Evolutionary conservation across 2,329 filamentous ascomycete genomes (phyloP), one percentile per base, ranked within the genome.

Genomic region (Ophiobolus disseminans): DNA sequence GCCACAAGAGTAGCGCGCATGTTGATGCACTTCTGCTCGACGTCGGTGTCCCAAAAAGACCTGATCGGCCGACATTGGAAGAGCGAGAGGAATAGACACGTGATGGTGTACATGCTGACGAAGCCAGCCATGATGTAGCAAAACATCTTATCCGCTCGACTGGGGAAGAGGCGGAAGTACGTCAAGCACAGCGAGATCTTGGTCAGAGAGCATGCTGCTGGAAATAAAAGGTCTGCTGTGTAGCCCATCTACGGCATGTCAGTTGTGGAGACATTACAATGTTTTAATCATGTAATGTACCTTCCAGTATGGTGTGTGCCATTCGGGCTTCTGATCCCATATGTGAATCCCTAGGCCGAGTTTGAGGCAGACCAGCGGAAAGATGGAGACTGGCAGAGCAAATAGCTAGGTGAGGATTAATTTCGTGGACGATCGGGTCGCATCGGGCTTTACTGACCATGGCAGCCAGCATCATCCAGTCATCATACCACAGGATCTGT

Each of bases 181-280:
- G 65, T 69, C 7, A 69, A 22, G 38, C 60, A 66, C 25, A 69
- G 37, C 4, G 64, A 68, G 5, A 65, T 55, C 34, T 70, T 70
- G n/a, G 63, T 66, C 4, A 66, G 22, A 2, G 55, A 55, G 23
- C 58, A 62, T 9, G 59, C 52, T 8, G 58, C 35, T 20, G 61
- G 62, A 19, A 68, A 66, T 2, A 63, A 36, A 7, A 68, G 56
- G 16, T 66, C 58, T 13, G 61, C 45, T 16, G 55, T 47, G 38
- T 59, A 64, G 8, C 45, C 57, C 32, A 65, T 55, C 63, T 66
- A 21, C 4, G 20, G 6, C 13, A 25, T 21, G 20, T 50, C 16
- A 46, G 39, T 26, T 16, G 3, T 40, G 19, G 39, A 6, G 38
- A 39, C 32, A 21, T 4, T 17, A 44, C 19, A 6, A 19, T 32